These are phyloP conservation scores for Fusarium equiseti DNA, from an alignment of 2,329 filamentous ascomycete genomes.

Conservation along the genomic window DNA sequence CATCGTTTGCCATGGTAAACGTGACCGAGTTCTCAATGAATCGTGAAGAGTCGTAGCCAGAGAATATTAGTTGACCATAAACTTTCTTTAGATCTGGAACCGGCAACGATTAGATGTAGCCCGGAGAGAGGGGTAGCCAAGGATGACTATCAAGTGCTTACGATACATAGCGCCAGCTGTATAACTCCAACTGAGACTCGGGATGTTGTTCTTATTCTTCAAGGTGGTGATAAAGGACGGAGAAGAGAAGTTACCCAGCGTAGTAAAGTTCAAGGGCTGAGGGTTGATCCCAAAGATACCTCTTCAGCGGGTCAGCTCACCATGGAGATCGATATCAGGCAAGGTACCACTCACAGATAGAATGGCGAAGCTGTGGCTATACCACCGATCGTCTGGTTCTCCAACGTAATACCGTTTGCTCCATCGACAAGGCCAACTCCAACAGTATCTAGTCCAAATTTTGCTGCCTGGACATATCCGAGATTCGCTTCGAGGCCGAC, in stretches of 20 bases:
- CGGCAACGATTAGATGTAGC: not conserved
- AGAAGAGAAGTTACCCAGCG: not conserved
- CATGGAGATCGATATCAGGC: not conserved
- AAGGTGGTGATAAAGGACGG: not conserved
- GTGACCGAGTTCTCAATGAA: not conserved
- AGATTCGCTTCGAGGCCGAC: conserved; percentile 1
- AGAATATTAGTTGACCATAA: not conserved
- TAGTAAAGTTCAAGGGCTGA: not conserved
- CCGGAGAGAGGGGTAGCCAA: too few species aligned
- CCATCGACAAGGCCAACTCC: not conserved
- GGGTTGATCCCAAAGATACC: not conserved
- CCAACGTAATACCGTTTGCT: not conserved
- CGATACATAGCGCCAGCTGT: conserved; percentile 1
- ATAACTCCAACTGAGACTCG: conserved; percentile 3
- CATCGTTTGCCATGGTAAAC: not conserved
- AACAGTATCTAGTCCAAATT: conserved; percentile 1
- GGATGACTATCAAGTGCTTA: not conserved
- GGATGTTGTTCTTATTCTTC: not conserved
- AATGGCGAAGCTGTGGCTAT: conserved; percentile 1
- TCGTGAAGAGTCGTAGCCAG: not conserved
- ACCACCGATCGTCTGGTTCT: conserved; percentile 1
- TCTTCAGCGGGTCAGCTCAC: not conserved
- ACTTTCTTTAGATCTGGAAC: not conserved
- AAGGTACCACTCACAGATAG: not conserved
- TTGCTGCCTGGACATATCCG: not conserved